Percentiles rank a stretch among this genome's conserved stretches.
Conservation (phyloP, 116 monocot genomes). For the Zostera marina region DNA sequence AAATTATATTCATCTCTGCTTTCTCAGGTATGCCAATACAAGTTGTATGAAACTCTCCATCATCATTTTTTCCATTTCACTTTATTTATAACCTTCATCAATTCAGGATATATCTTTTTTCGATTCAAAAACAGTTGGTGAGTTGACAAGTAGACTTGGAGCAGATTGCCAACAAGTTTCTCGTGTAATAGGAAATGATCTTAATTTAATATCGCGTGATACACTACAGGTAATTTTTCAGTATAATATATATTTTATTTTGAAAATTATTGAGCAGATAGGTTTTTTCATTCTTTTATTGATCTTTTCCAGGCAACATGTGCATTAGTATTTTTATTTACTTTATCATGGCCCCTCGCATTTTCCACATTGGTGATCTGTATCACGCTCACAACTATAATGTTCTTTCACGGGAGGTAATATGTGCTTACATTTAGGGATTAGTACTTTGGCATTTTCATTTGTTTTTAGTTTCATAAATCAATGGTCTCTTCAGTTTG, state of each 20-base stretch:
- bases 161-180: conserved; percentile 98
- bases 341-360: conserved; percentile 86
- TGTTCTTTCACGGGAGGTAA: conserved; percentile 68
- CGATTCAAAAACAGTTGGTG: conserved; percentile 89
- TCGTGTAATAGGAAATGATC: conserved; percentile 83
- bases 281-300: conserved; percentile 6
- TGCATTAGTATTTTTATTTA: conserved; percentile 60
- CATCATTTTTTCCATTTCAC: neutral
- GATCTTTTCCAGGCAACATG: conserved; percentile 46
- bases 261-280: neutral
- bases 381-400: conserved; percentile 31
- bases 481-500: neutral
- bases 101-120: conserved; percentile 78
- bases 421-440: neutral
- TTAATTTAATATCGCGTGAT: conserved; percentile 80
- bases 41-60: neutral
- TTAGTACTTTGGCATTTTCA: neutral
- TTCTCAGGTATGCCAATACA: conserved; percentile 36
- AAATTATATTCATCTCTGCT: conserved; percentile 58
- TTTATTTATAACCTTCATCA: neutral
- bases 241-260: conserved; percentile 2
- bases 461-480: neutral
- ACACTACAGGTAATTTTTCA: conserved; percentile 55
- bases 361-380: conserved; percentile 58
- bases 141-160: conserved; percentile 93